phyloP scores from a whole-genome alignment of 495 filamentous ascomycete genomes.

The Neurospora tetraspora region DNA sequence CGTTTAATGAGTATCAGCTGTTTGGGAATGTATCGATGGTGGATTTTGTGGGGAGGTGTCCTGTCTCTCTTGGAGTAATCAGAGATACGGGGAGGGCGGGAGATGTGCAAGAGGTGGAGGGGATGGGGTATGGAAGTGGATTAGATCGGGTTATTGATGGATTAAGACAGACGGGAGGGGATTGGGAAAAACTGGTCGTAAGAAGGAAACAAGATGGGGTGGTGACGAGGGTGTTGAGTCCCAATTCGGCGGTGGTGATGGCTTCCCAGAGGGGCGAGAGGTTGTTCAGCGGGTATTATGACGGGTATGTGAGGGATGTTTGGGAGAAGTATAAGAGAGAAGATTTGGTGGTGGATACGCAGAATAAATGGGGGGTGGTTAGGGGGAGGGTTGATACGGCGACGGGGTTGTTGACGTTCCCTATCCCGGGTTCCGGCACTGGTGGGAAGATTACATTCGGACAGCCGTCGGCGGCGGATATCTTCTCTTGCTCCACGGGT shows the following conservation, averaged over 20 bases:
- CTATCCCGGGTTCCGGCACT: conserved; percentile 19
- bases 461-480: conserved; percentile 50
- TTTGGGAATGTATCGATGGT: conserved; percentile 71
- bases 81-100: no score
- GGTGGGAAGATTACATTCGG: conserved; percentile 28
- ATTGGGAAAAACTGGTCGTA: conserved; percentile 57
- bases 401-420: conserved; percentile 41
- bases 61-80: neutral
- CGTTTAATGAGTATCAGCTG: conserved; percentile 54
- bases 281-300: conserved; percentile 53
- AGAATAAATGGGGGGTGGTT: conserved; percentile 39
- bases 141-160: neutral
- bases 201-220: neutral
- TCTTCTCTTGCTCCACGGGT: conserved; percentile 64
- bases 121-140: conserved; percentile 11
- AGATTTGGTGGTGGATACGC: conserved; percentile 53
- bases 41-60: conserved; percentile 47
- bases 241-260: conserved; percentile 51
- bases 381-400: conserved; percentile 35
- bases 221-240: conserved; percentile 45
- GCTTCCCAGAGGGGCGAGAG: conserved; percentile 16
- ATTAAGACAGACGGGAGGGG: conserved; percentile 35
- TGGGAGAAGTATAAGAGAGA: conserved; percentile 48
- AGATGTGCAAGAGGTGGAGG: conserved; percentile 41
- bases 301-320: conserved; percentile 51